Conservation (phyloP, 495 filamentous ascomycete genomes). For the Penicillium desertorum region DNA sequence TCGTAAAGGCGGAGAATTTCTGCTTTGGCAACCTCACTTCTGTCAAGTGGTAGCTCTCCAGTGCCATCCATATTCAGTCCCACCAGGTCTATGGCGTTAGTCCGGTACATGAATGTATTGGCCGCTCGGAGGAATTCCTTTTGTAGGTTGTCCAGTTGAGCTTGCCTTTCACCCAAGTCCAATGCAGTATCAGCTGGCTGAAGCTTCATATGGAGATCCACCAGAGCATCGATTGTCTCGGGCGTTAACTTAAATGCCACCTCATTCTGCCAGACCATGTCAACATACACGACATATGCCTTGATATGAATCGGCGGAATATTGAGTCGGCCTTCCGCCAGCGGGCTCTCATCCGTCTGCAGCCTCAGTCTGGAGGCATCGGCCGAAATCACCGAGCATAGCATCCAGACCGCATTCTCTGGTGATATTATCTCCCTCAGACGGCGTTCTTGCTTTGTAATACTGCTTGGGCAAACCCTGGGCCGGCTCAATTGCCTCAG, state of each 20-base stretch:
- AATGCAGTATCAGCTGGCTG: slow-evolving; percentile 88
- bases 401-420: slow-evolving; percentile 87
- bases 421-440: slow-evolving; percentile 93
- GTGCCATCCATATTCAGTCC: slow-evolving; percentile 95
- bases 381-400: slow-evolving; percentile 88
- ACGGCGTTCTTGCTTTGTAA: slow-evolving; percentile 91
- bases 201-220: slow-evolving; percentile 95
- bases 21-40: slow-evolving; percentile 89
- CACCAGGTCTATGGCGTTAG: slow-evolving; percentile 83
- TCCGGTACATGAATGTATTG: slow-evolving; percentile 95
- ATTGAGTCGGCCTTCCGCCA: slow-evolving; percentile 89
- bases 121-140: slow-evolving; percentile 94
- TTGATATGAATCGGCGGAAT: slow-evolving; percentile 92
- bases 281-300: slow-evolving; percentile 97
- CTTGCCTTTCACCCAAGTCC: slow-evolving; percentile 95
- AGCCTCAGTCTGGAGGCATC: slow-evolving; percentile 88
- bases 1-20: slow-evolving; percentile 81
- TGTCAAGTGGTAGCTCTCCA: slow-evolving; percentile 85
- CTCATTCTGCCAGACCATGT: slow-evolving; percentile 96
- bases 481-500: slow-evolving; percentile 94
- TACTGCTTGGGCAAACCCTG: slow-evolving; percentile 94
- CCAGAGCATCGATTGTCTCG: slow-evolving; percentile 89
- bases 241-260: slow-evolving; percentile 96
- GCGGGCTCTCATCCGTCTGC: slow-evolving; percentile 77
- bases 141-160: slow-evolving; percentile 93